Conservation (phyloP, 805 yeast species). For the Ogataea ramenticola region DNA sequence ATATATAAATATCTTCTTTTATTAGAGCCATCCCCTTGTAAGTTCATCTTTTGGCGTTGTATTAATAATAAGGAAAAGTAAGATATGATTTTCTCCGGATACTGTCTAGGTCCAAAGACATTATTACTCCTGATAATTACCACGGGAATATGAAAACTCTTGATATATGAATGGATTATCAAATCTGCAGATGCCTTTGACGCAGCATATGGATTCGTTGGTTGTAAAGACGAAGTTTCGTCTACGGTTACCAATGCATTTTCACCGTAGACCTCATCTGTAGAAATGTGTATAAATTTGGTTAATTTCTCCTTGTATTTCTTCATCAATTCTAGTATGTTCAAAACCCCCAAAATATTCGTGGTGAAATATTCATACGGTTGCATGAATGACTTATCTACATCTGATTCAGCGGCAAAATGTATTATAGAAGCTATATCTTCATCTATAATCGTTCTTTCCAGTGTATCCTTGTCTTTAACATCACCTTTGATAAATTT, state of each 20-base stretch:
- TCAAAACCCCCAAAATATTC: constrained; percentile 41
- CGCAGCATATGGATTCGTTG: constrained; percentile 53
- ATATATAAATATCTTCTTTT: constrained; percentile 39
- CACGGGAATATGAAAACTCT: constrained; percentile 35
- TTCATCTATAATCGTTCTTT: constrained; percentile 11
- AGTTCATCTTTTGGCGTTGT: constrained; percentile 16
- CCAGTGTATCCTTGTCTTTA: constrained; percentile 17
- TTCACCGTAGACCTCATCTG: constrained; percentile 57
- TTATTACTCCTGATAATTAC: constrained; percentile 41
- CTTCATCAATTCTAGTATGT: constrained; percentile 34
- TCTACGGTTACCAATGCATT: constrained; percentile 17
- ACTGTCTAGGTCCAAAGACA: constrained; percentile 46
- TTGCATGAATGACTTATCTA: constrained; percentile 40
- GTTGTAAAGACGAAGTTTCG: constrained; percentile 33
- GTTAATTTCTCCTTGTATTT: constrained; percentile 6
- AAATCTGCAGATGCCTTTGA: constrained; percentile 48
- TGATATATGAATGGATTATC: constrained; percentile 36
- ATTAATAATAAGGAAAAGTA: constrained; percentile 7
- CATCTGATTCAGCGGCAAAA: constrained; percentile 51
- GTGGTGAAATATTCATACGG: constrained; percentile 37
- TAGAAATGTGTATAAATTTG: constrained; percentile 40
- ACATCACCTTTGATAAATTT: constrained; percentile 30
- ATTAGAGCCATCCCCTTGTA: constrained; percentile 44
- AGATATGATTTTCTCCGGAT: constrained; percentile 47
- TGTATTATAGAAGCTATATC: constrained; percentile 33